Base-by-base conservation (phyloP, 176 grass and related monocot genomes). In the Pontederia crassipes region DNA sequence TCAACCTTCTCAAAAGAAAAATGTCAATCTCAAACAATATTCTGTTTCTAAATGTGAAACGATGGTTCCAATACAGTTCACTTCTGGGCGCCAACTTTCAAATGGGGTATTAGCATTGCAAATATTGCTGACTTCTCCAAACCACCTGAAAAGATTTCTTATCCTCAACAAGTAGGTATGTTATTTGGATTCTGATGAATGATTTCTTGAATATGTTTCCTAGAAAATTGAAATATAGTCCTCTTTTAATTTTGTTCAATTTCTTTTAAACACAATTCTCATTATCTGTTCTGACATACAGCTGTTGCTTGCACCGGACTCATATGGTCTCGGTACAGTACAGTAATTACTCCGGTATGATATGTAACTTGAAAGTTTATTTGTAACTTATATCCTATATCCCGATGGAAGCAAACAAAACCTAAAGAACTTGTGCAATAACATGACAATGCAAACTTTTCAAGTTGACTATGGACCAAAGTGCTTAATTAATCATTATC, bases 91-190 rank as follows among this genome's bases (percentile, higher is more conserved):
- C 69, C 46, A 40, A 62, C 69, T 32, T 61, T 61, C 46, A 73
- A 73, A 54, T 73, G 70, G 70, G 58, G 57, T 20, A 73, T 62
- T 45, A 54, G 70, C 28, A 62, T 73, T 54, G 70, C 70, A 61
- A 73, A 73, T 46, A 24, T 62, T 45, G 57, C 58, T 18, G 70
- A 73, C 28, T 73, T 73, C 27, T 54, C 58, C 16, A 73, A 73
- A 12, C 70, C 70, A 46, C 58, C 70, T 73, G 70, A 73, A 54
- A 62, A 54, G 47, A 54, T 73, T 8, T 73, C 70, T 59, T 73
- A 62, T 29, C 70, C 70, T 62, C 70, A 73, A 26, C 70, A 62
- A 73, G 48, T 46, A 45, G 70, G 58, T 73, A 45, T 14, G 48
- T 62, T 9, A 27, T 27, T 40, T 27, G 26, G 57, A 9, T 40